Evolutionary conservation across 805 yeast genomes (phyloP), one percentile per base, ranked within the genome.

Genomic region (Candida maesae): DNA sequence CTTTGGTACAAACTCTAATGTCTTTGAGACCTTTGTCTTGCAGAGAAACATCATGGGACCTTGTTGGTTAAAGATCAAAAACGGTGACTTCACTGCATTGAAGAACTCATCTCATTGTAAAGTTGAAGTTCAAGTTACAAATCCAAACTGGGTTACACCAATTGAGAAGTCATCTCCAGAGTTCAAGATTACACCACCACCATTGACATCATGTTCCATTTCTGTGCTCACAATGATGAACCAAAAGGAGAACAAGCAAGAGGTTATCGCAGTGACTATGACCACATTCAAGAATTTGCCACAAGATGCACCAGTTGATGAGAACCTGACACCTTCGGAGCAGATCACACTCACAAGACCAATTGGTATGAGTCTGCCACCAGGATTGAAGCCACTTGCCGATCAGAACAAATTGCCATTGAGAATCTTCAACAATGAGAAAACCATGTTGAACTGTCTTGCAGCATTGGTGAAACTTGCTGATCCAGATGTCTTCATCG

Each of bases 31-130:
- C 11, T 88, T 93, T 62, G 93, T 88, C 10, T 54, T 90, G 19
- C 87, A 82, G 60, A 73, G 85, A 52, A 81, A 83, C 51, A 73
- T 93, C 33, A 90, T 88, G 96, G 99, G 99, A 9, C 99, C 99
- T 3, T 89, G 98, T 60, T 93, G 99, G 99, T 67, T 93, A 38
- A 84, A 84, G 36, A 70, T 93, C 38, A 68, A 72, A 32, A 72
- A 76, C 37, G 83, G 81, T 36, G 79, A 81, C 46, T 83, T 84
- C 51, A 58, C 61, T 18, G 60, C 76, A 0, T 61, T 81, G 30
- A 73, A 71, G 38, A 82, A 80, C 54, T 72, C 84, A 2, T 81
- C 95, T 0, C 91, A 90, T 65, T 86, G 95, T 63, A 76, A 76
- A 41, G 71, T 85, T n/a, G 95, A 88, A 54, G 77, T 84, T 2